Evolutionary conservation across 306 rosid species (phyloP), one percentile per base, ranked within the genome.

Genomic region (Quercus agrifolia): DNA sequence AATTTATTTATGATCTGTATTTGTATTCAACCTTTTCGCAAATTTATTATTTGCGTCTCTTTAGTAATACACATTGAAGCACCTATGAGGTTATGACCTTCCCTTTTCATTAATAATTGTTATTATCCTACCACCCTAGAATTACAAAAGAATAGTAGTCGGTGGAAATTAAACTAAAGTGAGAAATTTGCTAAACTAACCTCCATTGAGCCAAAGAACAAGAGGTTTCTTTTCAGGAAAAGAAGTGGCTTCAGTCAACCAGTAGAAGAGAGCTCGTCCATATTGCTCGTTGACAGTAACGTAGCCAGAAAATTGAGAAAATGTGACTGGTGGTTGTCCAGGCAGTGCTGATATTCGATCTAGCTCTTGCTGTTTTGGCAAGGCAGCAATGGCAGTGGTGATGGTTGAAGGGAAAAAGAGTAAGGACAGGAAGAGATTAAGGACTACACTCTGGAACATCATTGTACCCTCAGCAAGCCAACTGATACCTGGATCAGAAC

Each of bases 201-300:
- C 97, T 88, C 98, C 98, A 74, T 91, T 93, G 78, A 93, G 91
- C 98, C 98, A 93, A 17, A 93, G 94, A 78, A 93, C 76, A 38
- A 93, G 93, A 81, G 98, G 98, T n/a, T 90, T 91, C 30, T 78
- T 80, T 4, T 79, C 18, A 0, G 92, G 89, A 44, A 59, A 81
- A 75, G 90, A 23, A 23, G 76, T 49, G 13, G 98, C 86, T 77
- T 93, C 89, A 5, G 89, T 91, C 17, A 93, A 21, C 98, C 98
- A 93, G 76, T 93, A 93, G 79, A 93, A 93, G 83, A 93, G 98
- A 66, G 94, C 91, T 80, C 98, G 80, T 1, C 98, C 98, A 2
- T 90, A 88, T 46, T 77, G 25, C 28, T 91, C 74, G 71, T 91
- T 82, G 72, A 91, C 98, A 0, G 88, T 87, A 28, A 93, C 86